A percentile compares a stretch with the other conserved stretches of the same genome.
These are phyloP conservation scores for Flammula alnicola DNA, from an alignment of 1,284 basidiomycete genomes.

Conservation along the genomic window DNA sequence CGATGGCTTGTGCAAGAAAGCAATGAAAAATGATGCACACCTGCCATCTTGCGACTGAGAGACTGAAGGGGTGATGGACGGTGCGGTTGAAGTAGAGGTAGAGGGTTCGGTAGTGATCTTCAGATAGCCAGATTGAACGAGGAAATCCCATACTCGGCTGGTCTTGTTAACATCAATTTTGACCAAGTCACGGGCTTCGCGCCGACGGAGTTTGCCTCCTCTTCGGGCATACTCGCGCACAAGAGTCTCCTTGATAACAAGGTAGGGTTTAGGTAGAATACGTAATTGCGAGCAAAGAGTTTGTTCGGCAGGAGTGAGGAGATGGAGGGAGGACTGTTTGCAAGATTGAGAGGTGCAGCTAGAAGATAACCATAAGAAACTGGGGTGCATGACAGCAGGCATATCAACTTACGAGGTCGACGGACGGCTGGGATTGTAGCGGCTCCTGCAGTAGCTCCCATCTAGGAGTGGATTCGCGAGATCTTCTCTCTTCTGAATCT, in stretches of 20 bases:
- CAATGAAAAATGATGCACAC: slow-evolving; percentile 22
- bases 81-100: slow-evolving; percentile 25
- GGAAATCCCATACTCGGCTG: slow-evolving; percentile 87
- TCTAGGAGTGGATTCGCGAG: slow-evolving; percentile 65
- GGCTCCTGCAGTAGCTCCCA: slow-evolving; percentile 32
- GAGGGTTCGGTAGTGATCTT: slow-evolving; percentile 58
- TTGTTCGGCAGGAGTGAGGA: slow-evolving; percentile 87
- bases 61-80: slow-evolving; percentile 28
- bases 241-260: slow-evolving; percentile 90
- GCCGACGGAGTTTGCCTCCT: slow-evolving; percentile 81
- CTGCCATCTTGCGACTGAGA: slow-evolving; percentile 33
- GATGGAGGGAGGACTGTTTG: slow-evolving; percentile 84
- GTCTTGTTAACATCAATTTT: slow-evolving; percentile 95
- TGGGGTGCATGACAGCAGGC: background rate
- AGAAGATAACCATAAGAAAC: slow-evolving; percentile 17
- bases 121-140: slow-evolving; percentile 78
- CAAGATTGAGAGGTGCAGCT: slow-evolving; percentile 83
- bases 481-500: slow-evolving; percentile 56
- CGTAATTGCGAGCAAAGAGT: slow-evolving; percentile 86
- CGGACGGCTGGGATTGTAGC: slow-evolving; percentile 26
- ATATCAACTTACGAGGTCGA: slow-evolving; percentile 32
- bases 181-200: slow-evolving; percentile 87
- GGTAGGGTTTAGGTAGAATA: slow-evolving; percentile 90
- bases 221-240: slow-evolving; percentile 91
- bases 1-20: slow-evolving; percentile 2